Conservation (phyloP, 495 filamentous ascomycete species). For the Rhizodiscina lignyota region DNA sequence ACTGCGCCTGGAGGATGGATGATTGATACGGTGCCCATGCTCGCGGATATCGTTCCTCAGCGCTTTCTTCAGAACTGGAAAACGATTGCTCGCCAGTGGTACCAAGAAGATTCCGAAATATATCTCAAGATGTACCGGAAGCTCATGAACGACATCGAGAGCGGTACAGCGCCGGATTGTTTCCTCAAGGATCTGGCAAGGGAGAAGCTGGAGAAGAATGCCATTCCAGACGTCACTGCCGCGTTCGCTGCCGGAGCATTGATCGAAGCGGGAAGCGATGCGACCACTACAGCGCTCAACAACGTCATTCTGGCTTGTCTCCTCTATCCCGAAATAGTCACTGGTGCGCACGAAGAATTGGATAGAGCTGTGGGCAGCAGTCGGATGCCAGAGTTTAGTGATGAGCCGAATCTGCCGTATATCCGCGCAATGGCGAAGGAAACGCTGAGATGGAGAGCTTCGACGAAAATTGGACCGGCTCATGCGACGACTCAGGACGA, state of each 20-base stretch:
- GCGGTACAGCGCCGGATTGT: conserved; percentile 33
- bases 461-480: conserved; percentile 1
- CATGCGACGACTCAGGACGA: conserved; percentile 5
- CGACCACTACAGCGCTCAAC: too few relatives aligned
- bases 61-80: conserved; percentile 42
- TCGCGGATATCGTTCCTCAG: conserved; percentile 35
- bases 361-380: too few relatives aligned
- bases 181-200: conserved; percentile 31
- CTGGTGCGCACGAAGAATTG: too few relatives aligned
- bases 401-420: conserved; percentile 5
- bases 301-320: too few relatives aligned
- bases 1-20: conserved; percentile 43
- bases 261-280: too few relatives aligned
- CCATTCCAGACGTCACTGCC: too few relatives aligned
- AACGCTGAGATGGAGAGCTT: conserved; percentile 7
- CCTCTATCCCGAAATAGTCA: too few relatives aligned
- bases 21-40: conserved; percentile 36
- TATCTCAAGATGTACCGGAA: conserved; percentile 33
- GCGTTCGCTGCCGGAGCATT: too few relatives aligned
- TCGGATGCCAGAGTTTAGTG: conserved; percentile 2
- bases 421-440: conserved; percentile 8
- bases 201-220: conserved; percentile 23
- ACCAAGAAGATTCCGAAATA: too few relatives aligned
- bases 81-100: too few relatives aligned
- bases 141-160: conserved; percentile 31